These are phyloP conservation scores for Phytopythium chamaehyphon DNA, from an alignment of 352 stramenopile species.

Conservation along the genomic window DNA sequence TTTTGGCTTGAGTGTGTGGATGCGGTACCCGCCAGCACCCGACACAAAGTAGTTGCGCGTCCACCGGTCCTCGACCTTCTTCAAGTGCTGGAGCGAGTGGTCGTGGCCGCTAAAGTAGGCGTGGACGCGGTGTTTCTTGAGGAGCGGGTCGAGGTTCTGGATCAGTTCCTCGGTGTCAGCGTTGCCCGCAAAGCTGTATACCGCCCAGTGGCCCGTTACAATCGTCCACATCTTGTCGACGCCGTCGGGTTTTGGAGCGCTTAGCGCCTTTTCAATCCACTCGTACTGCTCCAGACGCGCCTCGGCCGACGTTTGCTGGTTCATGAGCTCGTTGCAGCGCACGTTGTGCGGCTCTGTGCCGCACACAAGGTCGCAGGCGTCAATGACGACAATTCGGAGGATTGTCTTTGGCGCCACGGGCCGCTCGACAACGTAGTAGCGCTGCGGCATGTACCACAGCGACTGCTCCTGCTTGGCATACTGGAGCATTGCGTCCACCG, in stretches of 20 bases:
- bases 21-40: slow-evolving; percentile 68
- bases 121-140: slow-evolving; percentile 81
- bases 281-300: slow-evolving; percentile 65
- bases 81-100: slow-evolving; percentile 81
- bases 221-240: slow-evolving; percentile 85
- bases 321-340: slow-evolving; percentile 77
- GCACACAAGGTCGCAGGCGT: slow-evolving; percentile 82
- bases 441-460: slow-evolving; percentile 73
- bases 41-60: slow-evolving; percentile 77
- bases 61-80: slow-evolving; percentile 32
- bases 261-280: slow-evolving; percentile 71
- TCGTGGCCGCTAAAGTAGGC: slow-evolving; percentile 88
- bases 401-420: slow-evolving; percentile 79
- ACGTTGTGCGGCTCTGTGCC: slow-evolving; percentile 72
- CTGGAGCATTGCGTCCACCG: slow-evolving; percentile 72
- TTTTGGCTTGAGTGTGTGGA: slow-evolving; percentile 62
- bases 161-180: slow-evolving; percentile 78
- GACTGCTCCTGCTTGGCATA: slow-evolving; percentile 68
- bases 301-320: slow-evolving; percentile 55
- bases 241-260: slow-evolving; percentile 45
- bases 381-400: slow-evolving; percentile 71
- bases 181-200: slow-evolving; percentile 85
- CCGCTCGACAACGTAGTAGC: slow-evolving; percentile 79
- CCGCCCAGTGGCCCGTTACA: slow-evolving; percentile 79
- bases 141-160: slow-evolving; percentile 55